Conservation (phyloP, 2,329 filamentous ascomycete genomes). For the Monilinia fructigena region DNA sequence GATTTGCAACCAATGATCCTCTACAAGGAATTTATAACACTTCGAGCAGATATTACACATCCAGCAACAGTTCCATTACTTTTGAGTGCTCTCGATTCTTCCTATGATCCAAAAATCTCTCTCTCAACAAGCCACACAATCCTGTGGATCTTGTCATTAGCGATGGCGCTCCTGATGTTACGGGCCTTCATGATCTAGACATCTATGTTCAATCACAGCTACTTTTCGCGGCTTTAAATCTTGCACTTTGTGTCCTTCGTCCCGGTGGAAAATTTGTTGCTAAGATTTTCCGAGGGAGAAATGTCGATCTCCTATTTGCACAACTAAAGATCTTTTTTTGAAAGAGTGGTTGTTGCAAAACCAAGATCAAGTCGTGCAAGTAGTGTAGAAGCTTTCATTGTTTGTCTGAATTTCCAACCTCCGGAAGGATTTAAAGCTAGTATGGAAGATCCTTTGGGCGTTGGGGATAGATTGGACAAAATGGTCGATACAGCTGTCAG, state of each 20-base stretch:
- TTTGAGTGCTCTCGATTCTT: conserved; percentile 77
- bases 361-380: conserved; percentile 92
- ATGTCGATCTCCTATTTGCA: conserved; percentile 93
- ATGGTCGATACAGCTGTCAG: conserved; percentile 49
- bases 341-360: conserved; percentile 85
- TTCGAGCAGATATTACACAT: conserved; percentile 96
- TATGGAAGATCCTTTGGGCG: conserved; percentile 71
- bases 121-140: conserved; percentile 59
- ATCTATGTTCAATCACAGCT: conserved; percentile 98
- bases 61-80: conserved; percentile 90
- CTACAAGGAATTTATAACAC: conserved; percentile 89
- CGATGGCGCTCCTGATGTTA: conserved; percentile 94
- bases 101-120: conserved; percentile 53
- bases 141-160: conserved; percentile 92
- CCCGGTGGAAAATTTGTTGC: conserved; percentile 96
- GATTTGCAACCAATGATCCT: conserved; percentile 93
- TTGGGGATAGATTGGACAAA: conserved; percentile 54
- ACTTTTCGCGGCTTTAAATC: conserved; percentile 88
- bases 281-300: conserved; percentile 93
- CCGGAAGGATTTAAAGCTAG: conserved; percentile 74
- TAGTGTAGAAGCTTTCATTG: conserved; percentile 94
- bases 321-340: conserved; percentile 89
- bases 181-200: conserved; percentile 92
- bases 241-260: conserved; percentile 87
- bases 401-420: conserved; percentile 85